Evolutionary conservation across 2,329 filamentous ascomycete genomes (phyloP).

Genomic region (Xylaria sp.): DNA sequence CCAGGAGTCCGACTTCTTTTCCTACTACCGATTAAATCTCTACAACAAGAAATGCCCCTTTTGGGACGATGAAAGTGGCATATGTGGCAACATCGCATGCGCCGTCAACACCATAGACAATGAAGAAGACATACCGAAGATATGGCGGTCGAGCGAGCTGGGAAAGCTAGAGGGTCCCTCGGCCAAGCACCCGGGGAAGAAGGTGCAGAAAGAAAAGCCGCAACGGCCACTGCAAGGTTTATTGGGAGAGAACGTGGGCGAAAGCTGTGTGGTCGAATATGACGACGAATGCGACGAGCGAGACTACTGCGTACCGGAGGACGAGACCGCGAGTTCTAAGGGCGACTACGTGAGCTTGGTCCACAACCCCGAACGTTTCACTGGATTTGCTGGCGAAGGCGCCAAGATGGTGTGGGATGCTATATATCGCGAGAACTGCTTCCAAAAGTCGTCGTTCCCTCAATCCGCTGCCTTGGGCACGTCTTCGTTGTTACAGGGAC

Average conservation of each 20-base stretch:
- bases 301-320: slow-evolving; percentile 94
- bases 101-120: slow-evolving; percentile 93
- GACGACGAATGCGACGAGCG: slow-evolving; percentile 95
- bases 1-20: slow-evolving; percentile 90
- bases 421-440: slow-evolving; percentile 97
- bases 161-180: slow-evolving; percentile 88
- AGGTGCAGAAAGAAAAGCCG: slow-evolving; percentile 64
- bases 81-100: slow-evolving; percentile 96
- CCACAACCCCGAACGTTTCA: slow-evolving; percentile 92
- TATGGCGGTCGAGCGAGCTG: slow-evolving; percentile 88
- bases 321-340: slow-evolving; percentile 78
- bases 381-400: slow-evolving; percentile 81
- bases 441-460: slow-evolving; percentile 63
- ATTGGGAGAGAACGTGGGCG: slow-evolving; percentile 79
- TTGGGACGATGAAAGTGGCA: slow-evolving; percentile 86
- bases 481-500: slow-evolving; percentile 40
- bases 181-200: slow-evolving; percentile 79
- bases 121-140: slow-evolving; percentile 84
- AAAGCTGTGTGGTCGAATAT: slow-evolving; percentile 95
- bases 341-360: slow-evolving; percentile 95
- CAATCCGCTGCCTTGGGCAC: slow-evolving; percentile 51
- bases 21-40: slow-evolving; percentile 91
- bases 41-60: slow-evolving; percentile 95
- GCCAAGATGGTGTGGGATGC: slow-evolving; percentile 92
- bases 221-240: slow-evolving; percentile 72